These are phyloP conservation scores for Cladophialophora exuberans DNA, from an alignment of 2,329 filamentous ascomycete genomes.

Conservation along the genomic window DNA sequence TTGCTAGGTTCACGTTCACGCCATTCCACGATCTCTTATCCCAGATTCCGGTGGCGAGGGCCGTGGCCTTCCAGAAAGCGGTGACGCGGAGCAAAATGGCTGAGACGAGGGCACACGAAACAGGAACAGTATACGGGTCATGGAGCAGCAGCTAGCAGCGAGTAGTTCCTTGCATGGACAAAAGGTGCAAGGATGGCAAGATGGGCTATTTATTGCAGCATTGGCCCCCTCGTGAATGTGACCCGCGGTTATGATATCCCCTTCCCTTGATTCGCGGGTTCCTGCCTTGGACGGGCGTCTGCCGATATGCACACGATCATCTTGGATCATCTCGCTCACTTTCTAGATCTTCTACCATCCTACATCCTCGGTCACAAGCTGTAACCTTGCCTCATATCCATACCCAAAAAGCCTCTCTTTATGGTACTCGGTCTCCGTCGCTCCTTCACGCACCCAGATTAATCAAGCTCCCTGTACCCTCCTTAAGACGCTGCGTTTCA, in stretches of 20 bases:
- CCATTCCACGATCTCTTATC: constrained; percentile 13
- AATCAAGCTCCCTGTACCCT: neutral
- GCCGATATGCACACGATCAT: constrained; percentile 11
- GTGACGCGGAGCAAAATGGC: constrained; percentile 11
- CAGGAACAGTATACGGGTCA: too few species aligned
- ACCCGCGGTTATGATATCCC: constrained; percentile 7
- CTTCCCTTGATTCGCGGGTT: constrained; percentile 11
- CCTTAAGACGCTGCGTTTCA: constrained; percentile 14
- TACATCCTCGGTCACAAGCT: neutral
- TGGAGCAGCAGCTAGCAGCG: neutral
- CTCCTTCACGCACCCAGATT: constrained; percentile 10
- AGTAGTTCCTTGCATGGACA: too few species aligned
- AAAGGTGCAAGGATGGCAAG: too few species aligned
- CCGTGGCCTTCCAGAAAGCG: constrained; percentile 2
- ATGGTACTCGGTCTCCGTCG: too few species aligned
- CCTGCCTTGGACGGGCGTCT: constrained; percentile 10
- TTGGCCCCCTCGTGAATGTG: neutral
- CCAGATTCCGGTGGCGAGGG: constrained; percentile 10
- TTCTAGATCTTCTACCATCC: constrained; percentile 2
- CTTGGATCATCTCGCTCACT: neutral
- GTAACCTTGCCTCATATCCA: neutral
- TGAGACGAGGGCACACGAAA: too few species aligned
- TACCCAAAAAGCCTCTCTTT: constrained; percentile 1
- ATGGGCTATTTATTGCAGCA: neutral
- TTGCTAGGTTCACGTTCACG: constrained; percentile 3